Base-by-base conservation (phyloP, 2,329 filamentous ascomycete species). In the Cercospora sp. region DNA sequence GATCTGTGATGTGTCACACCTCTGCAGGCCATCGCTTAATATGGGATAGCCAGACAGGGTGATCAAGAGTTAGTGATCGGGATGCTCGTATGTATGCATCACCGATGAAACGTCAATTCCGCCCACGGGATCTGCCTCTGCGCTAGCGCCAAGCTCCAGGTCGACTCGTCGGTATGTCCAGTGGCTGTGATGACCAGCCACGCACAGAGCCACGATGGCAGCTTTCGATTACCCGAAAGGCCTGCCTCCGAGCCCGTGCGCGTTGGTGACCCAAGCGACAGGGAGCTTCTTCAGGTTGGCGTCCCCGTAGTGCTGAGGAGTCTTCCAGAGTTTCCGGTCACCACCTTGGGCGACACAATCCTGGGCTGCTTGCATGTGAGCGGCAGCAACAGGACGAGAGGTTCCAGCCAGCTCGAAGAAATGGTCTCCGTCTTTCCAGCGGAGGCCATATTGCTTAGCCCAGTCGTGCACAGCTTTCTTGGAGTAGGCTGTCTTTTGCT, bases 31-130 rank as follows among this genome's bases (percentile, higher is more conserved):
- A 59, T 59, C 55, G 8, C 55, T 59, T 30, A 12, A 20, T 59
- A 33, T 59, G 55, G 55, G 55, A 59, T 59, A 59, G 55, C 55
- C 55, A 59, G 55, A n/a, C 55, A 59, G 55, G 55, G 55, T 36
- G 30, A 59, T 59, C 55, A 36, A 30, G n/a, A 23, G 2, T 59
- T 23, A 59, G 55, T 59, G 23, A 59, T 59, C 55, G 55, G 31
- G 55, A 36, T 18, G 55, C 55, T 18, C 18, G 30, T 59, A 9
- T 28, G 48, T 28, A 55, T 55, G 23, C 48, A 55, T 28, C 48
- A 55, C 48, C 23, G 23, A 55, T n/a, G 16, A 28, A 30, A 59
- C 31, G 30, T 59, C 55, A 23, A 23, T 23, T 23, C 5, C 16
- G 31, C 31, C 16, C 55, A 28, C 55, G 55, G 55, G 55, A 59